A percentile compares a stretch with the other conserved stretches of the same genome.
Conservation (phyloP, 2,329 filamentous ascomycete species). For the Ramularia collo-cygni region DNA sequence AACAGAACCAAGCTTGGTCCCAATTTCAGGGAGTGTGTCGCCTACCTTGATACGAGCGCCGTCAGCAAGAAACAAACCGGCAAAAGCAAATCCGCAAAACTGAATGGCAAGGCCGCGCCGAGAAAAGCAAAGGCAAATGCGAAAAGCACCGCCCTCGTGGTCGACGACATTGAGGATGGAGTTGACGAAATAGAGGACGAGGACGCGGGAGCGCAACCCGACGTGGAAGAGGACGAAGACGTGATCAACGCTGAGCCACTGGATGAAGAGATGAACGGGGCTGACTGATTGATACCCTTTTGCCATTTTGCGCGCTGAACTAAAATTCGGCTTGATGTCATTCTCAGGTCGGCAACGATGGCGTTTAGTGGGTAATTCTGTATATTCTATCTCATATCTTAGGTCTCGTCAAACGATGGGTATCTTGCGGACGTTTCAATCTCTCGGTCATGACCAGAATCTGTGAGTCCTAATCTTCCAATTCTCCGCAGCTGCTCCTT, state of each 20-base stretch:
- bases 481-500: conserved; percentile 39
- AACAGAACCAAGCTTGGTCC: conserved; percentile 75
- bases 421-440: not conserved
- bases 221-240: conserved; percentile 24
- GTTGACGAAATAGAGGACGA: conserved; percentile 38
- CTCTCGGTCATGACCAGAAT: not conserved
- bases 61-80: conserved; percentile 39
- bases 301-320: not conserved
- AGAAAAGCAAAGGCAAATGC: conserved; percentile 35
- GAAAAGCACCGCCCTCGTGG: conserved; percentile 37
- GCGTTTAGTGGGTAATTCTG: not conserved
- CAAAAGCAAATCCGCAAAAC: conserved; percentile 25
- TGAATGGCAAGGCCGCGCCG: conserved; percentile 38
- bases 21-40: conserved; percentile 79
- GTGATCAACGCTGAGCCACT: conserved; percentile 31
- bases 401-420: not conserved
- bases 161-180: conserved; percentile 31
- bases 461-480: conserved; percentile 32
- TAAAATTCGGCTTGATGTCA: conserved; percentile 1
- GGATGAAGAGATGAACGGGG: conserved; percentile 40
- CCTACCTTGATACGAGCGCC: conserved; percentile 60
- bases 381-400: not conserved
- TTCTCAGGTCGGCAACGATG: not conserved
- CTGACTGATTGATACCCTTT: conserved; percentile 11
- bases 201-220: conserved; percentile 28